Evolutionary conservation across 2,329 filamentous ascomycete genomes (phyloP), one percentile per base, ranked within the genome.

Genomic region (Pseudogymnoascus sp.): DNA sequence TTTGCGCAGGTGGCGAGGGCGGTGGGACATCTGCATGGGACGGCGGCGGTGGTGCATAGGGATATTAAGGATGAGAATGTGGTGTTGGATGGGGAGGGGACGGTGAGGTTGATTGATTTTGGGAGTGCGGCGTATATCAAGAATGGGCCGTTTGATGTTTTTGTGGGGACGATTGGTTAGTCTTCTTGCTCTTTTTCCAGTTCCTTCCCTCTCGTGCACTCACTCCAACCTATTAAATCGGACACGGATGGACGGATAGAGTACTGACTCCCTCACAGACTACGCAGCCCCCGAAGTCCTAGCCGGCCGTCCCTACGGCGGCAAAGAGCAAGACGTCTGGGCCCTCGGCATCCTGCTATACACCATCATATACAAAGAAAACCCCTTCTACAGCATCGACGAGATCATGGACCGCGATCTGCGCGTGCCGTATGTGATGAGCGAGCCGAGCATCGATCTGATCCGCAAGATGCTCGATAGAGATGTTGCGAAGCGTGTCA

Each of bases 51-150:
- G 7, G 95, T 99, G 10, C 95, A 99, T 76, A 89, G 95, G 37
- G 95, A 99, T 73, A 98, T 99, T 82, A 99, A 99, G 76, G 95
- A 99, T 72, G 95, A 99, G 78, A 99, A 99, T 71, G 91, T 99
- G 31, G 90, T 99, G 63, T 81, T 99, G 14, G 95, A 99, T 73
- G 93, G 95, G 37, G 93, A 98, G 74, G 93, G 93, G 25, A 88
- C 90, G 70, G 96, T 99, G 77, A 98, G 97, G 78, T 81, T 99
- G 72, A 98, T 98, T 70, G 95, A 99, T 76, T 99, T 99, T 77
- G 95, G 95, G 66, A 97, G 93, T 74, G 95, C 95, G 65, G 93
- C 95, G 67, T 99, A 99, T 75, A 96, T 98, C 80, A 97, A 96
- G 79, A 97, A 90, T 75, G 95, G 95, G 13, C 95, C 95, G 54